A percentile compares a stretch with the other conserved stretches of the same genome.
Evolutionary conservation across 371 early-diverging fungal genomes (phyloP).

Genomic region (Lichtheimia ornata): DNA sequence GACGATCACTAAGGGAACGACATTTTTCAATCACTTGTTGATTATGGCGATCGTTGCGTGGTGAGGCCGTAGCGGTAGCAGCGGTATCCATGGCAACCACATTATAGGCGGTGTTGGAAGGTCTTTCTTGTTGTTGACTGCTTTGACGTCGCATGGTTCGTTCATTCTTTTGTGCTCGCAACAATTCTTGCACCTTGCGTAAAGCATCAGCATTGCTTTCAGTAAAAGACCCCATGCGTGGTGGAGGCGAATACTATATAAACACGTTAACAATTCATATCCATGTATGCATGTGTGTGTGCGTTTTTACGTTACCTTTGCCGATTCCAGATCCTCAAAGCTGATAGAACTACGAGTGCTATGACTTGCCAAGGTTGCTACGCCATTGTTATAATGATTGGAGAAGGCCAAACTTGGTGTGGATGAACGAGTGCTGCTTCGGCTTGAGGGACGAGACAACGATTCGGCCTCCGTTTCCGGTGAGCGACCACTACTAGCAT

Average conservation of each 20-base stretch:
- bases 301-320: slow-evolving; percentile 13
- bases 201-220: slow-evolving; percentile 8
- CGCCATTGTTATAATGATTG: slow-evolving; percentile 8
- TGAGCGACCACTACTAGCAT: background rate
- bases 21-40: slow-evolving; percentile 17
- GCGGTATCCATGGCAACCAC: too few relatives aligned
- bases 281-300: background rate
- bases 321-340: slow-evolving; percentile 26
- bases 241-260: slow-evolving; percentile 13
- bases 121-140: too few relatives aligned
- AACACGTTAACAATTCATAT: background rate
- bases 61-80: too few relatives aligned
- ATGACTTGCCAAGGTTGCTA: slow-evolving; percentile 23
- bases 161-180: background rate
- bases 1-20: slow-evolving; percentile 11
- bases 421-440: slow-evolving; percentile 26
- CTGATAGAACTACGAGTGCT: slow-evolving; percentile 34
- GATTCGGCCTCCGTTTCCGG: slow-evolving; percentile 5
- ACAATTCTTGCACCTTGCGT: slow-evolving; percentile 9
- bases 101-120: too few relatives aligned
- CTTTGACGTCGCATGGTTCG: too few relatives aligned
- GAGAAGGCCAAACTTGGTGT: slow-evolving; percentile 14
- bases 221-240: background rate
- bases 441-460: slow-evolving; percentile 22
- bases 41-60: background rate